Conservation (phyloP, 23 red algal species). For the Gracilariopsis chorda region DNA sequence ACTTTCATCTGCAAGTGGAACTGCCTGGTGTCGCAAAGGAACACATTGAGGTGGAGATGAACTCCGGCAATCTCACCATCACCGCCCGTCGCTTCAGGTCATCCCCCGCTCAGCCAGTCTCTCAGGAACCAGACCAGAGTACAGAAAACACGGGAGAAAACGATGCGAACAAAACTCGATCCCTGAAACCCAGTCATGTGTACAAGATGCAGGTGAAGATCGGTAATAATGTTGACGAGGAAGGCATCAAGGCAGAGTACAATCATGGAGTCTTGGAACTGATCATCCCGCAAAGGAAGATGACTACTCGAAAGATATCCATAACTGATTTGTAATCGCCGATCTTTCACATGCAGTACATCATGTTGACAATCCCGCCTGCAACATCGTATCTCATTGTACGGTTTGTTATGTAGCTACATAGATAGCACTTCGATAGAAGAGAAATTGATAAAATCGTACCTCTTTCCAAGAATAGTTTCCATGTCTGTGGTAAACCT, state of each 20-base stretch:
- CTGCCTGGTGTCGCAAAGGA: neutral
- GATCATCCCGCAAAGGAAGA: neutral
- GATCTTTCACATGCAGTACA: no score
- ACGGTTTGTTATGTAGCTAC: no score
- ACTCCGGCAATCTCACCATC: neutral
- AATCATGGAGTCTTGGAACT: neutral
- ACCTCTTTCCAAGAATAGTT: no score
- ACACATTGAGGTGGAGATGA: neutral
- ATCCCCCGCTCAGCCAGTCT: no score
- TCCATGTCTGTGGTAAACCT: no score
- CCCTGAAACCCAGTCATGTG: neutral
- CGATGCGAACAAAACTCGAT: neutral
- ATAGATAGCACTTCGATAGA: no score
- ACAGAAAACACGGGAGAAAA: neutral
- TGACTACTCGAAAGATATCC: neutral
- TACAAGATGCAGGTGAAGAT: neutral
- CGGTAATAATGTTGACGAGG: neutral
- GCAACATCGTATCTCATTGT: no score
- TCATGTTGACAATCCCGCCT: no score
- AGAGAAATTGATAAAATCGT: no score
- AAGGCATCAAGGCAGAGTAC: neutral
- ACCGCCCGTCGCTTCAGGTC: neutral
- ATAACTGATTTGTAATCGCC: no score
- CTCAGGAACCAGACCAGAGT: neutral
- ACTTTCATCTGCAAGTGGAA: neutral